Base-by-base conservation (phyloP, 768 basidiomycete species). In the Cystobasidium ongulense region DNA sequence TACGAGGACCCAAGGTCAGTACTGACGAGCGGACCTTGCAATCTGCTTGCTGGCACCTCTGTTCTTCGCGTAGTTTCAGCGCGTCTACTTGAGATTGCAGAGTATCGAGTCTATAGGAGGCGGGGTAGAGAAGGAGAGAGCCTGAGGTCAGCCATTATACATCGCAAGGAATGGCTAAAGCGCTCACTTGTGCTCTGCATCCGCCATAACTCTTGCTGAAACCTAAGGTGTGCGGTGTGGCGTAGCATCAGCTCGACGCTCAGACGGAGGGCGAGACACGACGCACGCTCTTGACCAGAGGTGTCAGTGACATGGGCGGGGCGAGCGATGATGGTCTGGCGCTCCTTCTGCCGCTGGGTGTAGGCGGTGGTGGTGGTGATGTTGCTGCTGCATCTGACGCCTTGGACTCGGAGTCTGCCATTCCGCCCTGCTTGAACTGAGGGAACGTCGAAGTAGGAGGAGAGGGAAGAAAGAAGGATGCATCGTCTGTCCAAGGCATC, bases 131-230 rank as follows among this genome's bases (percentile, higher is more conserved):
- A 50, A 41, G 7, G 8, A 41, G 39, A 7, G 18, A 54, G 21
- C 53, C n/a, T 54, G 8, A 7, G n/a, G 8, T n/a, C n/a, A n/a
- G n/a, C n/a, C n/a, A n/a, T n/a, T n/a, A n/a, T n/a, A n/a, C n/a
- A n/a, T n/a, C n/a, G n/a, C n/a, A n/a, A n/a, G n/a, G n/a, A n/a
- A n/a, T n/a, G n/a, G n/a, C n/a, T n/a, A n/a, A n/a, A n/a, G 10
- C n/a, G n/a, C 53, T 54, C 29, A 36, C 63, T 38, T 64, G 7
- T 64, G 35, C 33, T 64, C 63, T 25, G 63, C 63, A 21, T 64
- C 36, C 10, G 35, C 41, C 36, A 64, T 38, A 17, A 64, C 63
- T 15, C 63, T 4, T 5, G 63, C 63, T 15, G 63, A 64, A 15
- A 64, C 13, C 63, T 64, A n/a, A n/a, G n/a, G n/a, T n/a, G n/a